A percentile compares a stretch with the other conserved stretches of the same genome.
Evolutionary conservation across 164 flowering plant genomes (phyloP).

Genomic region (Kalanchoe fedtschenkoi): DNA sequence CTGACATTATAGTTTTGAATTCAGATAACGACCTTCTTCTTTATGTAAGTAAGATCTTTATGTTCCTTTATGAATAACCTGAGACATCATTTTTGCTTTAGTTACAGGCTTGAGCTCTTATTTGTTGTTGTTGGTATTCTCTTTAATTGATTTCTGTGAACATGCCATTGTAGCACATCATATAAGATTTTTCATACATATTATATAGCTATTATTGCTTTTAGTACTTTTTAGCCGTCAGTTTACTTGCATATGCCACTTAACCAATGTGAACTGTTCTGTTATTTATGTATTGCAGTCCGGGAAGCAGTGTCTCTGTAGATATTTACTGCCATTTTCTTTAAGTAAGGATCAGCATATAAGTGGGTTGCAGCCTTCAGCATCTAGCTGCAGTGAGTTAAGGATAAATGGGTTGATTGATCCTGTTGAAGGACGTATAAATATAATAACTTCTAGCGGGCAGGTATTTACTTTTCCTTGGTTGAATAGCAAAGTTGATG

Average conservation of each 20-base stretch:
- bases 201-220: no score
- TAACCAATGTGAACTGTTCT: background rate
- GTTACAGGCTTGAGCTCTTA: constrained; percentile 5
- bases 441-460: constrained; percentile 50
- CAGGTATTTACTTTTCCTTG: constrained; percentile 35
- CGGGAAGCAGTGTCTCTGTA: constrained; percentile 82
- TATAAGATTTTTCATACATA: background rate
- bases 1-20: constrained; percentile 67
- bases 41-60: constrained; percentile 52
- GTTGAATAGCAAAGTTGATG: background rate
- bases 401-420: constrained; percentile 66
- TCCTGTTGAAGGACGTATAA: constrained; percentile 74
- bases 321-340: constrained; percentile 46
- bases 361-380: constrained; percentile 17
- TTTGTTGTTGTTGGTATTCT: background rate
- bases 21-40: constrained; percentile 67
- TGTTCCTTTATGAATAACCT: background rate
- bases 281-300: constrained; percentile 36
- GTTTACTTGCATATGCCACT: background rate
- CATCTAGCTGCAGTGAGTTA: constrained; percentile 21
- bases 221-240: background rate
- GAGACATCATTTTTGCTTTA: background rate
- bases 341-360: constrained; percentile 21
- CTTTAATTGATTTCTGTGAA: background rate
- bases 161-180: background rate